Evolutionary conservation across 768 basidiomycete genomes (phyloP), one percentile per base, ranked within the genome.

Genomic region (Naganishia randhawae): DNA sequence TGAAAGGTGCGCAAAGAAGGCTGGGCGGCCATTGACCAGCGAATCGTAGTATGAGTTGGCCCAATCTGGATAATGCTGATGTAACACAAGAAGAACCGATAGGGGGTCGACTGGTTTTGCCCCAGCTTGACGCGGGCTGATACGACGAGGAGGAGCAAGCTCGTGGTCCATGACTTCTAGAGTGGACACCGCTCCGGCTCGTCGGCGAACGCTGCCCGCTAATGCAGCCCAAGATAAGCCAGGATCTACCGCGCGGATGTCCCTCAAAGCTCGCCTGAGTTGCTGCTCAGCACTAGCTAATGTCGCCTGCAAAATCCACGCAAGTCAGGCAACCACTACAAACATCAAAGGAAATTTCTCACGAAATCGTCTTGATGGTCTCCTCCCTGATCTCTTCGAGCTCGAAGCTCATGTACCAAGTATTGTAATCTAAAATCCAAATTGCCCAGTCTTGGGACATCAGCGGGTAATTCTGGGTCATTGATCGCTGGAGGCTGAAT

Each of bases 21-120:
- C 39, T 6, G 33, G 19, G 37, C 57, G 39, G 19, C 25, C 17
- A 25, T 39, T 25, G 37, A 61, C 17, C 17, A 61, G 37, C 17
- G 37, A 41, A 37, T 61, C 57, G 37, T 61, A 61, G 37, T 61
- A 61, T 41, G 27, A 39, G 1, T 29, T 14, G 39, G 22, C 16
- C 57, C 57, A 61, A 13, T 42, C 37, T 9, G 57, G 39, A 37
- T 61, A 25, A 14, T 25, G 57, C 17, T 61, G 57, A 39, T 61
- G 57, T 8, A 61, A 3, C 14, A 41, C 17, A 22, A 61, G 37
- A 22, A 61, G 32, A 35, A 41, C 57, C 39, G 57, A 61, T 25
- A 61, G 13, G 4, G 57, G 57, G 27, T 61, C 57, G 22, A 61
- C 57, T 2, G 19, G 39, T 3, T 41, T 3, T 10, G 37, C 57